A percentile compares a stretch with the other conserved stretches of the same genome.
phyloP scores from a whole-genome alignment of 2,329 filamentous ascomycete species.

The Dactylellina leptospora region DNA sequence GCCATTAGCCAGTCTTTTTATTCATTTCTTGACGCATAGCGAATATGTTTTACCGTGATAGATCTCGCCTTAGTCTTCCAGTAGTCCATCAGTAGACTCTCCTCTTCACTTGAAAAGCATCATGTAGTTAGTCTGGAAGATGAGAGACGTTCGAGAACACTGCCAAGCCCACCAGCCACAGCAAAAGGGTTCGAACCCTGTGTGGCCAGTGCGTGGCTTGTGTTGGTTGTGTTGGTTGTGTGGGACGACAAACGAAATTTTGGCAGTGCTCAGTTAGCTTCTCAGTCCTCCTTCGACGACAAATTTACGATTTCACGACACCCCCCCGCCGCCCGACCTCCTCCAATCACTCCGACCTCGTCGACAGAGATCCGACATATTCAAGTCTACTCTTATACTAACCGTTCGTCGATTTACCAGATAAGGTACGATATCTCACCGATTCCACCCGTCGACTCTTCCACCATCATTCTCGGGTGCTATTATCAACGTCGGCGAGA shows the following conservation, averaged over 20 bases:
- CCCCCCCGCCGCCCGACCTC: no score
- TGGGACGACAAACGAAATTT: slow-evolving; percentile 47
- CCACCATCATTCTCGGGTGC: background rate
- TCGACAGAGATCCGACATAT: slow-evolving; percentile 38
- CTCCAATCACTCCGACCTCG: slow-evolving; percentile 20
- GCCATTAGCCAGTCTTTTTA: no score
- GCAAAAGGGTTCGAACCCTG: slow-evolving; percentile 37
- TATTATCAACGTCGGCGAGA: background rate
- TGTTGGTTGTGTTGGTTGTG: slow-evolving; percentile 13
- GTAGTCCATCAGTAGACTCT: no score
- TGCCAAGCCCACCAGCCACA: slow-evolving; percentile 23
- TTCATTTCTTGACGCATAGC: no score
- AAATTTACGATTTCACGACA: slow-evolving; percentile 49
- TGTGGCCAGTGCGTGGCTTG: slow-evolving; percentile 11
- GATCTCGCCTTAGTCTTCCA: no score
- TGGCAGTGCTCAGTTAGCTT: slow-evolving; percentile 13
- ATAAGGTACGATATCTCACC: slow-evolving; percentile 44
- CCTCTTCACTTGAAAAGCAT: no score
- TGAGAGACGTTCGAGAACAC: no score
- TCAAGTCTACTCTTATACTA: no score
- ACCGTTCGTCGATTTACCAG: no score
- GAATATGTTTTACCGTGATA: no score
- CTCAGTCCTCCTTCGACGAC: slow-evolving; percentile 48
- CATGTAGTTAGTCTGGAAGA: no score
- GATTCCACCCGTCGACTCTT: slow-evolving; percentile 10